Evolutionary conservation across 2,329 filamentous ascomycete species (phyloP).

Genomic region (Diaporthe sp.): DNA sequence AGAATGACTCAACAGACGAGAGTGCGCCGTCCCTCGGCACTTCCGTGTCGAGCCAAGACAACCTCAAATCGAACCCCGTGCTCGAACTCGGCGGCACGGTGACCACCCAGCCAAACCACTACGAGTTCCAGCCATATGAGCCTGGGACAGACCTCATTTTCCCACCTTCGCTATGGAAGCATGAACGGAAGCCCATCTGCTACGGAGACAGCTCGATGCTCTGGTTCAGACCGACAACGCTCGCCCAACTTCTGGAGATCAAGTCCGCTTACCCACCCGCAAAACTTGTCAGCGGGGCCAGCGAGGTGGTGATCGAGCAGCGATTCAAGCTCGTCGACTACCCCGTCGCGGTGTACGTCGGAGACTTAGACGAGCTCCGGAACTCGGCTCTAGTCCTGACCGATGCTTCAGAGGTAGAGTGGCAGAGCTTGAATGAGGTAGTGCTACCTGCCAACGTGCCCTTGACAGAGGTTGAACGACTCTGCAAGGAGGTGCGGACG

Average conservation of each 20-base stretch:
- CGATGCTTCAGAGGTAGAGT: neutral
- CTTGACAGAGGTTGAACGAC: constrained; percentile 89
- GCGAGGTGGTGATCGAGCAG: constrained; percentile 97
- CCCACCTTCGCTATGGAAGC: constrained; percentile 84
- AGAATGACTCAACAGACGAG: neutral
- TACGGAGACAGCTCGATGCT: constrained; percentile 95
- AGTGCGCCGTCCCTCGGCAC: constrained; percentile 47
- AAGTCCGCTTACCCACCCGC: constrained; percentile 87
- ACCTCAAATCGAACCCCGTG: constrained; percentile 54
- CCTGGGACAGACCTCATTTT: constrained; percentile 96
- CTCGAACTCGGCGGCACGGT: constrained; percentile 51
- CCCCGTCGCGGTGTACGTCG: constrained; percentile 89
- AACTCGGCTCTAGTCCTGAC: constrained; percentile 74
- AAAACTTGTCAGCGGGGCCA: constrained; percentile 95
- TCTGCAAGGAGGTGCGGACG: constrained; percentile 83
- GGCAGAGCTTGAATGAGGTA: constrained; percentile 75
- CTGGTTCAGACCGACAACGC: constrained; percentile 93
- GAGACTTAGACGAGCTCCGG: constrained; percentile 90
- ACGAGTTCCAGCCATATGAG: constrained; percentile 92
- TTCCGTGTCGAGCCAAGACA: constrained; percentile 80
- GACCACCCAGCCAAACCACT: constrained; percentile 83
- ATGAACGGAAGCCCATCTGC: constrained; percentile 83
- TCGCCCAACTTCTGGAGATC: constrained; percentile 93
- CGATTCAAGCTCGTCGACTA: constrained; percentile 98
- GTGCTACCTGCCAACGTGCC: constrained; percentile 94